Evolutionary conservation across 2,329 filamentous ascomycete genomes (phyloP), one percentile per base, ranked within the genome.

Genomic region (Beauveria scarabaeidicola): DNA sequence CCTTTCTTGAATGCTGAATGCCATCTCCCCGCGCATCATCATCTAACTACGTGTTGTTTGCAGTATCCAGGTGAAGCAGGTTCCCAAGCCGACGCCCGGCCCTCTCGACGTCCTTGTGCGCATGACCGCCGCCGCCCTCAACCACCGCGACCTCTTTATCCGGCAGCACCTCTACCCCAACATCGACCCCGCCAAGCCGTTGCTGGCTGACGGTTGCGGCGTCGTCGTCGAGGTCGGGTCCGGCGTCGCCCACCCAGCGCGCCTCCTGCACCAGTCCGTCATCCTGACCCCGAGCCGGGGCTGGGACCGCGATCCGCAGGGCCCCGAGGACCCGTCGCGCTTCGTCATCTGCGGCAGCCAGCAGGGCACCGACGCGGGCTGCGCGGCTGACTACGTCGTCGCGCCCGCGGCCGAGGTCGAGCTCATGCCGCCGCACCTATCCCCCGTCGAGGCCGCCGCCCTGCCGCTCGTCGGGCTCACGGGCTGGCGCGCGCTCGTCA

Each of bases 91-190:
- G 27, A 78, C 76, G 1, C 87, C 87, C 0, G 81, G 83, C 27
- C 81, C 82, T 17, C 78, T 78, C 63, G 81, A 97, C 71, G 78
- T 96, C 64, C 78, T 95, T 7, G 77, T 97, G 63, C 85, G 84
- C 68, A 78, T 97, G 69, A 81, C 83, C 40, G 89, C 91, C 55
- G 89, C 87, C 1, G 88, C 93, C 15, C 85, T 97, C 54, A 97
- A 97, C 78, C 94, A 97, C 77, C 89, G 92, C 67, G 94, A 97
- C 73, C 84, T 96, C 66, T 97, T 97, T 77, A 89, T 96, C 74
- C 89, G 93, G 58, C 91, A 94, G 73, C 88, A 92, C 69, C 84
- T 96, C 44, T 97, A 97, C 77, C 93, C 93, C 0, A 88, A 84
- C 66, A 88, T 91, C 57, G 87, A 88, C 13, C 96, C 96, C 72